A percentile compares a stretch with the other conserved stretches of the same genome.
Evolutionary conservation across 371 early-diverging fungal genomes (phyloP).

Genomic region (Thermomucor indicae-seudaticae): DNA sequence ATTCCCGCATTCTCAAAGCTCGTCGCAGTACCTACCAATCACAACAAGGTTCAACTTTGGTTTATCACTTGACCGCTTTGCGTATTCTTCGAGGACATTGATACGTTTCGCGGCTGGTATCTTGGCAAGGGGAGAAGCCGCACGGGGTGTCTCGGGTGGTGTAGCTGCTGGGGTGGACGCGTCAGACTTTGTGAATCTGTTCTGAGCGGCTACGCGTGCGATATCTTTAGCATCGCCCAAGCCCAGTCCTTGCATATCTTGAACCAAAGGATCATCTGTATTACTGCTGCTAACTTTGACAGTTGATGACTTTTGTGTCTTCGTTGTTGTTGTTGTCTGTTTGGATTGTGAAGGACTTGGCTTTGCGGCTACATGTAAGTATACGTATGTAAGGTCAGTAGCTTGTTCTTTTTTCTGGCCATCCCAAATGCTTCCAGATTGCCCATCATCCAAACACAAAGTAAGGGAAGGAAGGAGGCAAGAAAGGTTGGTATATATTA

Average conservation of each 20-base stretch:
- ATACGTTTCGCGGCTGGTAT: constrained; percentile 52
- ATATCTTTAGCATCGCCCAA: constrained; percentile 9
- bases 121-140: constrained; percentile 31
- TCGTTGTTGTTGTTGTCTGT: constrained; percentile 1
- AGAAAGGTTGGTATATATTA: too few relatives aligned
- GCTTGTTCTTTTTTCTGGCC: constrained; percentile 3
- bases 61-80: constrained; percentile 66
- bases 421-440: not conserved
- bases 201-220: constrained; percentile 2
- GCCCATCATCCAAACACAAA: not conserved
- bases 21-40: constrained; percentile 65
- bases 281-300: not conserved
- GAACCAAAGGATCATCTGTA: constrained; percentile 37
- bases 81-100: constrained; percentile 72
- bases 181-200: too few relatives aligned
- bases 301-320: not conserved
- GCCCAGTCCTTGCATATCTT: constrained; percentile 56
- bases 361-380: too few relatives aligned
- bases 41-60: constrained; percentile 80
- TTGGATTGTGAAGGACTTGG: constrained; percentile 2
- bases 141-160: constrained; percentile 16
- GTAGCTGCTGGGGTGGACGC: constrained; percentile 12
- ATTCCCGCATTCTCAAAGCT: not conserved
- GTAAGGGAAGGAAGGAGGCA: not conserved
- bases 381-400: too few relatives aligned